These are phyloP conservation scores for Adansonia grandidieri DNA, from an alignment of 441 rosid species.

Conservation along the genomic window DNA sequence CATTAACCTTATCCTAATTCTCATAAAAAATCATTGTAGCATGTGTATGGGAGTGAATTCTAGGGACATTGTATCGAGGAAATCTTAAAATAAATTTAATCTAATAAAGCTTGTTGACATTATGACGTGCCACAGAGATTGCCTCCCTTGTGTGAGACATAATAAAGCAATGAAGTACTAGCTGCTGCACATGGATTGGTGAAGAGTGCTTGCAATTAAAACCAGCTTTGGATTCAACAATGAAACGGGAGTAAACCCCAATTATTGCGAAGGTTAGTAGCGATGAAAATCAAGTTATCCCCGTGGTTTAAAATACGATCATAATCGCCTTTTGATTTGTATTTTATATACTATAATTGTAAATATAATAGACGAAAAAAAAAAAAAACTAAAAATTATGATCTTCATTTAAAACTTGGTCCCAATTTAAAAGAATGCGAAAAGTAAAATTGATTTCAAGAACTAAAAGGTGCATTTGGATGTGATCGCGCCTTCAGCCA, in stretches of 20 bases:
- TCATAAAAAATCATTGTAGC: conserved; percentile 44
- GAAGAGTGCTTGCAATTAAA: background rate
- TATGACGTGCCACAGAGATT: conserved; percentile 43
- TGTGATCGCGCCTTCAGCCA: too few relatives aligned
- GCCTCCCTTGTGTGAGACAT: conserved; percentile 52
- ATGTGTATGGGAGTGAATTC: conserved; percentile 37
- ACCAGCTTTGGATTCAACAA: conserved; percentile 18
- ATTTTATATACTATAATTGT: too few relatives aligned
- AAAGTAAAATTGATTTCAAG: background rate
- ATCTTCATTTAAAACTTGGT: too few relatives aligned
- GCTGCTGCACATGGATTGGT: conserved; percentile 30
- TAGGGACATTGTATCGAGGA: conserved; percentile 25
- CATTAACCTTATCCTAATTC: conserved; percentile 42
- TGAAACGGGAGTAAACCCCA: conserved; percentile 2
- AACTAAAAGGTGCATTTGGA: too few relatives aligned
- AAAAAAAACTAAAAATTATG: too few relatives aligned
- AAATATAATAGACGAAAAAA: too few relatives aligned
- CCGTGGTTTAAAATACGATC: too few relatives aligned
- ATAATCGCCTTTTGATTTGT: too few relatives aligned
- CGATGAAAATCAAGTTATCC: background rate
- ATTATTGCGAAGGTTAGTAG: conserved; percentile 14
- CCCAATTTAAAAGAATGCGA: background rate
- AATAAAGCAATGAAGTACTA: conserved; percentile 34
- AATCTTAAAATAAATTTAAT: conserved; percentile 29
- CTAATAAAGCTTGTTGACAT: conserved; percentile 24